These are phyloP conservation scores for Erodium trifolium DNA, from an alignment of 441 rosid genomes.

Conservation along the genomic window DNA sequence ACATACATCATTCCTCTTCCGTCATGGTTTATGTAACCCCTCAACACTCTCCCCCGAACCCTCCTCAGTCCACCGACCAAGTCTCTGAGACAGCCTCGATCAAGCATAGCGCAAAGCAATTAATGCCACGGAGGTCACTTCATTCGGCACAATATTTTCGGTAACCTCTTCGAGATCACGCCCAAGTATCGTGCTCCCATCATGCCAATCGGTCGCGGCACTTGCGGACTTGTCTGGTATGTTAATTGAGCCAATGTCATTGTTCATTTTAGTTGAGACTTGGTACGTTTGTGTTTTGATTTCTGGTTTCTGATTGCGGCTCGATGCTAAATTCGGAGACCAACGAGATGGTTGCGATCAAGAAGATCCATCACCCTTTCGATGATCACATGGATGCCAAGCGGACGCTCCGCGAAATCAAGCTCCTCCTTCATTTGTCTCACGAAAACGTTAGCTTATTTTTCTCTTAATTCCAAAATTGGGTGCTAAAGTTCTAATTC, in stretches of 20 bases:
- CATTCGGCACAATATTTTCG: slow-evolving; percentile 64
- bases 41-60: too few species aligned
- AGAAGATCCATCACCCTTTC: slow-evolving; percentile 91
- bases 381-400: slow-evolving; percentile 95
- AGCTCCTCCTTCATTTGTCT: slow-evolving; percentile 86
- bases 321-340: slow-evolving; percentile 87
- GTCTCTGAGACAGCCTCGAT: background rate
- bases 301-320: slow-evolving; percentile 29
- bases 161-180: slow-evolving; percentile 69
- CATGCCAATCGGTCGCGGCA: slow-evolving; percentile 89
- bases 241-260: background rate
- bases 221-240: slow-evolving; percentile 95
- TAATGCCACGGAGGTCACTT: slow-evolving; percentile 64
- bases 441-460: slow-evolving; percentile 68
- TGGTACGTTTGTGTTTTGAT: too few species aligned
- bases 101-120: background rate
- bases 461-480: background rate
- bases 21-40: too few species aligned
- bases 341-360: slow-evolving; percentile 81
- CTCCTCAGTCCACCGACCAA: too few species aligned
- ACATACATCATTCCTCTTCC: too few species aligned
- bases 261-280: background rate
- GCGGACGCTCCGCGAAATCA: slow-evolving; percentile 96
- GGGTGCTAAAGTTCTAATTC: too few species aligned
- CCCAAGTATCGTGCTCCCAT: slow-evolving; percentile 87